A percentile compares a stretch with the other conserved stretches of the same genome.
Conservation (phyloP, 306 rosid genomes). For the Canavalia ensiformis region DNA sequence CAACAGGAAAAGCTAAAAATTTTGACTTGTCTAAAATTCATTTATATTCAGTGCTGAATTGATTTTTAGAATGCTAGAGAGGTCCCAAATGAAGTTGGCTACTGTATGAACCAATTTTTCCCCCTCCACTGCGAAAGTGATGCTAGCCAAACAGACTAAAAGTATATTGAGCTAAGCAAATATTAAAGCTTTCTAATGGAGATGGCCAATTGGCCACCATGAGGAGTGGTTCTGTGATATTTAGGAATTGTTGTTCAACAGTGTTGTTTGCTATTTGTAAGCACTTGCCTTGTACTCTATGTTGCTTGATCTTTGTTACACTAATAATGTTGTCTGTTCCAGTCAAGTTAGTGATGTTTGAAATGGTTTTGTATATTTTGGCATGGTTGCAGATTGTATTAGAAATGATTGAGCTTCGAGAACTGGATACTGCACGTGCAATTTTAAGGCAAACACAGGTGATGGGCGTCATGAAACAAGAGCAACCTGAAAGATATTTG, state of each 20-base stretch:
- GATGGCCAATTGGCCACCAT: not conserved
- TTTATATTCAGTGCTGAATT: too few species aligned
- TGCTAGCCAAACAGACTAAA: not conserved
- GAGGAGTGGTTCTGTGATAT: not conserved
- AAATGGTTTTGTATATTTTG: constrained; percentile 40
- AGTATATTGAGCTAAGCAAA: not conserved
- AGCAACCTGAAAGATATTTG: constrained; percentile 97
- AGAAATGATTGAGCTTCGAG: constrained; percentile 99
- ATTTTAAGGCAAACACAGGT: constrained; percentile 96
- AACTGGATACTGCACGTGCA: constrained; percentile 96
- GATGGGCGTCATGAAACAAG: constrained; percentile 99
- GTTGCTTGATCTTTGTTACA: not conserved
- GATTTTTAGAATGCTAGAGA: not conserved
- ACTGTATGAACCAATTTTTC: not conserved
- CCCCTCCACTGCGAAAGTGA: not conserved
- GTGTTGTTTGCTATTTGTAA: not conserved
- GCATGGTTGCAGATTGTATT: constrained; percentile 79
- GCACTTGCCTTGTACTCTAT: not conserved
- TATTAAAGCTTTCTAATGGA: not conserved
- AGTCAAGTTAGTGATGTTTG: constrained; percentile 5
- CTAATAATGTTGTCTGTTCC: constrained; percentile 19
- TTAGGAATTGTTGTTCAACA: not conserved
- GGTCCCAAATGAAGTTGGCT: not conserved
- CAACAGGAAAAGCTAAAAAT: not conserved
- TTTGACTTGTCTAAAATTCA: not conserved